Evolutionary conservation across 2,329 filamentous ascomycete genomes (phyloP).

Genomic region (Didymosphaeria variabile): DNA sequence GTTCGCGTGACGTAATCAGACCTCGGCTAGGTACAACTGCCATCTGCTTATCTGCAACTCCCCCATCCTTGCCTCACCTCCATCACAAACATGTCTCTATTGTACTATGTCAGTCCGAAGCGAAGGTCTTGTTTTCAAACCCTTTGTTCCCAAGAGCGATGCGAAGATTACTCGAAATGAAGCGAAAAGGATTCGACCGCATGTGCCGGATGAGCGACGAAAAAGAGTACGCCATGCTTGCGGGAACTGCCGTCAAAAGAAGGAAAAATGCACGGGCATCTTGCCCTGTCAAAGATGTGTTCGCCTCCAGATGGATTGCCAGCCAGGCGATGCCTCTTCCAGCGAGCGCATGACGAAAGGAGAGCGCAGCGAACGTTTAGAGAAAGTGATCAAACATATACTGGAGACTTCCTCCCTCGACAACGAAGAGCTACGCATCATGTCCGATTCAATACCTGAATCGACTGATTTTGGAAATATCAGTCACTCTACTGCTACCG

Average conservation of each 20-base stretch:
- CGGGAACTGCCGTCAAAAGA: constrained; percentile 7
- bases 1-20: constrained; percentile 7
- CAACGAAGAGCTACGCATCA: constrained; percentile 6
- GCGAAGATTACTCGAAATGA: background rate
- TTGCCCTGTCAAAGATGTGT: constrained; percentile 8
- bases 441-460: background rate
- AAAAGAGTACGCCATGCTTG: constrained; percentile 10
- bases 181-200: constrained; percentile 3
- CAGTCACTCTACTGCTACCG: background rate
- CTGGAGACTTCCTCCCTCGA: background rate
- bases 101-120: background rate
- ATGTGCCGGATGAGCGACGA: constrained; percentile 8
- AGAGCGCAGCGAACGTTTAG: constrained; percentile 3
- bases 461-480: background rate
- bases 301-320: background rate
- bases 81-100: background rate
- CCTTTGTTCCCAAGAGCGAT: background rate
- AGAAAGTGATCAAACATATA: constrained; percentile 6
- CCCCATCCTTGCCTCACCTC: background rate
- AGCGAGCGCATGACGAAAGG: constrained; percentile 1
- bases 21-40: constrained; percentile 3
- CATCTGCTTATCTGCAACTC: background rate
- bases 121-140: constrained; percentile 1
- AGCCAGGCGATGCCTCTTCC: background rate
- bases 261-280: constrained; percentile 7